Base-by-base conservation (phyloP, 164 flowering plant species). In the Tetrastigma voinierianum region DNA sequence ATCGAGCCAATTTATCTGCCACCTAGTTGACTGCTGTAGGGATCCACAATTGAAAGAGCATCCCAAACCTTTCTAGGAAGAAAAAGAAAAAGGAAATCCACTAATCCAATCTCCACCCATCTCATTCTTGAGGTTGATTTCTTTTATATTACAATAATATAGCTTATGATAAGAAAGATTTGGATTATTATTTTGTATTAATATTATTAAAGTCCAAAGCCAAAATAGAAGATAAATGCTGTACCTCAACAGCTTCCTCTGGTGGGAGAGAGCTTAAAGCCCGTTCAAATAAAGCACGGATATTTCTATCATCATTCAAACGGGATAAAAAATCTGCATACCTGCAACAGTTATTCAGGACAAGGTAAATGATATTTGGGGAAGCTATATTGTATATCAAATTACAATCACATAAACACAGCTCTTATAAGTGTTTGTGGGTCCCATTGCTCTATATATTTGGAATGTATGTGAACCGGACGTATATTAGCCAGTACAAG, bases 271-370 rank as follows among this genome's bases (percentile, higher is more conserved):
- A 80, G 74, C 90, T 91, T 70, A 94, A 72, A 14, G 96, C 95
- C n/a, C 98, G 83, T 77, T 94, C 97, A 82, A 94, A 94, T 63
- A 94, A 81, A 59, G 97, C 98, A 45, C 96, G 83, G 20, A 90
- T 86, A 73, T 94, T 94, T 73, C 93, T 83, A 72, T 94, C 97
- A 84, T 94, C 98, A 82, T 91, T 94, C 76, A 94, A 78, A 23
- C 95, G 95, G 49, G 83, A 85, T 79, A 94, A 84, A 69, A 94
- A 94, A 75, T 91, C 98, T 74, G 96, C 95, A 83, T 91, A 91
- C 61, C 97, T 94, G 89, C 68, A 72, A 62, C 59, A 66, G 52
- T 55, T 57, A 10, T 23, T 46, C 44, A 69, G 68, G 55, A 48
- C 45, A 62, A 48, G 18, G 45, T 2, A 55, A 64, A 56, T 46